phyloP scores from a whole-genome alignment of 352 stramenopile genomes.

The Hyaloperonospora brassicae region DNA sequence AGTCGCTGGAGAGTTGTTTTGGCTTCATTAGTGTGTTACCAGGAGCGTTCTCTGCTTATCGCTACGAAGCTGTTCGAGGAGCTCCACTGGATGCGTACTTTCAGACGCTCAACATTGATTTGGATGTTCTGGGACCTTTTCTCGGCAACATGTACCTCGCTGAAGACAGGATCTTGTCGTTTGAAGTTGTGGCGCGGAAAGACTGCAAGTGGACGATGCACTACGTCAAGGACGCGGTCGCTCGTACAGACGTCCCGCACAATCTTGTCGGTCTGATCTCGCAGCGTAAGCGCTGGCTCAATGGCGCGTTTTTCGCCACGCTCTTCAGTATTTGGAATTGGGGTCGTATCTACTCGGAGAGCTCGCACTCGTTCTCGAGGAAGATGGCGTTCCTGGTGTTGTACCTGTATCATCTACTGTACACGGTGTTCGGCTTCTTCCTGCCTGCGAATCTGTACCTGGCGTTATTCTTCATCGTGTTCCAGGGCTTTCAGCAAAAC shows the following conservation, averaged over 20 bases:
- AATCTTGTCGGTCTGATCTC: slow-evolving; percentile 78
- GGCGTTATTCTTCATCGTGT: slow-evolving; percentile 81
- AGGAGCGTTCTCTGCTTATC: slow-evolving; percentile 77
- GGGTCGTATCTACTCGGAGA: slow-evolving; percentile 77
- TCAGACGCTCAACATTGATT: slow-evolving; percentile 72
- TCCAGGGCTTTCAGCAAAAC: slow-evolving; percentile 85
- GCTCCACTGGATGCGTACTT: slow-evolving; percentile 78
- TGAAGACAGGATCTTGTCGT: slow-evolving; percentile 80
- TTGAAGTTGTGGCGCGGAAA: slow-evolving; percentile 77
- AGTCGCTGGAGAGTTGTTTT: slow-evolving; percentile 80
- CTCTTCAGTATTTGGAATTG: slow-evolving; percentile 85
- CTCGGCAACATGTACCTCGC: slow-evolving; percentile 86
- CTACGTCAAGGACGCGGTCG: slow-evolving; percentile 79
- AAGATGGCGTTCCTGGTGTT: slow-evolving; percentile 66
- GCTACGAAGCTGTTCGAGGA: slow-evolving; percentile 77
- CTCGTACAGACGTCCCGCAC: slow-evolving; percentile 73
- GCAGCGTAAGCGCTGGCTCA: slow-evolving; percentile 82
- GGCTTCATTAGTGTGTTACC: slow-evolving; percentile 84
- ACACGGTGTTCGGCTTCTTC: slow-evolving; percentile 65
- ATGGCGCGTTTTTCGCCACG: slow-evolving; percentile 83
- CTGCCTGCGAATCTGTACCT: slow-evolving; percentile 79
- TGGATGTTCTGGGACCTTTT: slow-evolving; percentile 76
- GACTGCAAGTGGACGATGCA: slow-evolving; percentile 84
- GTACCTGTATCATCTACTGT: slow-evolving; percentile 73
- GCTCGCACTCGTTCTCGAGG: slow-evolving; percentile 57